Base-by-base conservation (phyloP, 768 basidiomycete genomes). In the Leucosporidium yakuticum region DNA sequence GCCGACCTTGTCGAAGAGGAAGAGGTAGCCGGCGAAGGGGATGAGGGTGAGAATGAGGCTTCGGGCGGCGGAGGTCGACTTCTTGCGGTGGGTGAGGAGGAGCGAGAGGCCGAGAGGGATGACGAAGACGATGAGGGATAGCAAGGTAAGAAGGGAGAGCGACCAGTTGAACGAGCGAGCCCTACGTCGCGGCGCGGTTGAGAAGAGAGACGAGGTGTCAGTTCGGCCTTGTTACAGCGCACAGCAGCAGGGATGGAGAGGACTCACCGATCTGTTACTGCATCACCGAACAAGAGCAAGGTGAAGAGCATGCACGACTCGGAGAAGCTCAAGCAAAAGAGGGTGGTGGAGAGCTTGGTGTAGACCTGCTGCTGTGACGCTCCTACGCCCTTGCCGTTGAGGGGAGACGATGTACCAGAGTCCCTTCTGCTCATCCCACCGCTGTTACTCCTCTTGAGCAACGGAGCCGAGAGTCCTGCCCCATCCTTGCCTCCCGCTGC, bases 271-370 rank as follows among this genome's bases (percentile, higher is more conserved):
- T 69, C 69, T 44, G 64, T 63, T 36, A 76, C 34, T 2, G 34
- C 67, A 20, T 73, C 71, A 15, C 74, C 74, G 44, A 74, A 74
- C 32, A 76, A 60, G n/a, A 76, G 31, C 44, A 76, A 59, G 11
- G 75, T 71, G 62, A 73, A 76, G 36, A 76, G 71, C 39, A 69
- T 74, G 36, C 62, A 69, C 59, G 67, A 68, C 65, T 76, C 75
- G 34, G 74, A 75, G 55, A 76, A 73, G 23, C 73, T 56, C 12
- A 75, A 58, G 67, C 75, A 76, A 68, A 76, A 76, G 34, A 76
- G 55, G 9, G 62, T 60, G 14, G 55, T 64, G 17, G 74, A 56
- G 25, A 74, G 62, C 21, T 62, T 48, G 36, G 66, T 39, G 62
- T 69, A 68, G 25, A 69, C 29, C 60, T 39, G 32, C 60, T 53